Evolutionary conservation across 495 filamentous ascomycete genomes (phyloP), one percentile per base, ranked within the genome.

Genomic region (Cenococcum geophilum): DNA sequence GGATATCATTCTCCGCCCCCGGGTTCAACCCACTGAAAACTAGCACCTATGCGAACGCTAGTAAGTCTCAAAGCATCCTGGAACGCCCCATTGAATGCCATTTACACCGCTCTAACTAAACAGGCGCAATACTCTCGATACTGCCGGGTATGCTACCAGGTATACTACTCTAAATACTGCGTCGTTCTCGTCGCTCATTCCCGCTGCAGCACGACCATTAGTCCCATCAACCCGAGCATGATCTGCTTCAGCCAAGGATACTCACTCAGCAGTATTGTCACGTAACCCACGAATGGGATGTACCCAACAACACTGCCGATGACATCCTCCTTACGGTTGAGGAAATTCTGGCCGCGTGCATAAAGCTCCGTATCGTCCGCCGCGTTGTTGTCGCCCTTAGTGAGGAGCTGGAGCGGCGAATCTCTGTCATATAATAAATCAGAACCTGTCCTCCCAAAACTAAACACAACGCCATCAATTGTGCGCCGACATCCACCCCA

Each of bases 311-410:
- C 93, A 70, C 89, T 95, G 32, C 93, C 93, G 52, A 97, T 91
- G 61, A 97, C 92, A 68, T 97, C 92, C 71, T 86, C 81, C 66
- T 79, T 71, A n/a, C 95, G 82, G 64, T 88, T 82, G 27, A 99
- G 79, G 68, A 89, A 91, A 68, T 87, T 86, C 74, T 97, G 93
- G 12, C 86, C 89, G 22, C 79, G 75, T 0, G 92, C 90, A 68
- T 92, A 96, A 4, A 99, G 82, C 74, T 96, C 92, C 12, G 89
- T 95, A 73, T 99, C 93, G 71, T 97, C 93, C 1, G 90, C 87
- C 10, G 84, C 73, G 70, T 99, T 99, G 77, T 97, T 97, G 74
- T 99, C 93, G 57, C 93, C 93, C 76, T 97, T 99, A n/a, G 93
- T 99, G 27, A 99, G 81, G 12, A 97, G 81, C 57, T 83, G 79